phyloP scores from a whole-genome alignment of 352 stramenopile genomes.

The Phytophthora fragariaefolia region DNA sequence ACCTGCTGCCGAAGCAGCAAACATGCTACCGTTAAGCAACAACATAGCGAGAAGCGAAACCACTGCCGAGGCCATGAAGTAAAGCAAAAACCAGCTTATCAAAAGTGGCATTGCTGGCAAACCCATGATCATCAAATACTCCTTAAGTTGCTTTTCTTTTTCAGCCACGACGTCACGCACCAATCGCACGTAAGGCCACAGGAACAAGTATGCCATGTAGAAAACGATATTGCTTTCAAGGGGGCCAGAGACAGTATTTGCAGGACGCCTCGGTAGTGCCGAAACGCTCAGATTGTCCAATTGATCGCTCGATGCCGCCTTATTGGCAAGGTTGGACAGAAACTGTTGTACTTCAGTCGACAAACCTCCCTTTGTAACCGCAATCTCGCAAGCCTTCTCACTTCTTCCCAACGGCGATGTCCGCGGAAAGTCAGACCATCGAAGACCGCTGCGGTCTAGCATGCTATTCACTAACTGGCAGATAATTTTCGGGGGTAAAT shows the following conservation, averaged over 20 bases:
- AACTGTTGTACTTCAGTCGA: constrained; percentile 41
- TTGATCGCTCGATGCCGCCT: constrained; percentile 40
- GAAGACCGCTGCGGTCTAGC: constrained; percentile 42
- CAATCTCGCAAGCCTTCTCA: constrained; percentile 39
- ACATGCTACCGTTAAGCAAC: constrained; percentile 72
- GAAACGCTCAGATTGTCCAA: constrained; percentile 51
- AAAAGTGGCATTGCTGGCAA: constrained; percentile 74
- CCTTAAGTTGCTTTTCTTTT: constrained; percentile 91
- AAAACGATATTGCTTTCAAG: constrained; percentile 76
- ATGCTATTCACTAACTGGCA: constrained; percentile 60
- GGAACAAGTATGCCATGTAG: constrained; percentile 76
- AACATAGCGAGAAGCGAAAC: constrained; percentile 59
- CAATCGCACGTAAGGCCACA: constrained; percentile 89
- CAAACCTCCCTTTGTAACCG: constrained; percentile 28
- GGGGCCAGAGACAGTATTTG: constrained; percentile 46
- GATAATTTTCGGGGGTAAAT: constrained; percentile 19
- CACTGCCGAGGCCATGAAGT: constrained; percentile 66
- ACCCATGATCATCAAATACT: constrained; percentile 92
- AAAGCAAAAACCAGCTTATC: constrained; percentile 82
- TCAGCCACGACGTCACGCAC: constrained; percentile 89
- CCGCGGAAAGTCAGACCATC: constrained; percentile 54
- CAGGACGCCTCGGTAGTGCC: constrained; percentile 50
- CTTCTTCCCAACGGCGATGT: constrained; percentile 41
- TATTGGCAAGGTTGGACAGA: constrained; percentile 42
- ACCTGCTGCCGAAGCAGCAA: constrained; percentile 48